Base-by-base conservation (phyloP, 768 basidiomycete genomes). In the Clavaria fumosa region DNA sequence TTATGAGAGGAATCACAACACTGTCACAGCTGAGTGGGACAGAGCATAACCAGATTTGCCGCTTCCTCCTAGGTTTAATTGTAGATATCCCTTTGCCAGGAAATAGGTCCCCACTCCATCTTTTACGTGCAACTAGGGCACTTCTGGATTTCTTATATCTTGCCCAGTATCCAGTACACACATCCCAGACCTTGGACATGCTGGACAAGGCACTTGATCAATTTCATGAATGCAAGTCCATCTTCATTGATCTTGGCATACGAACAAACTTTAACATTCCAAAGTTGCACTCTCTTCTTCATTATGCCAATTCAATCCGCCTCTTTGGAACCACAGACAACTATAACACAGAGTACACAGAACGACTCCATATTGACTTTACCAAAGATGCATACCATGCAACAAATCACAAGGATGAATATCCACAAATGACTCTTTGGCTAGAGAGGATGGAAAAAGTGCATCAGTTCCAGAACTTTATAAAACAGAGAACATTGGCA, bases 321-420 rank as follows among this genome's bases (percentile, higher is more conserved):
- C 32, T 38, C 3, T 46, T 49, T 24, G 65, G 67, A 2, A 50
- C 58, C 1, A 46, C 55, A 1, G 61, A 66, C 38, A 60, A 60
- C 40, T 63, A 50, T 44, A 58, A 61, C 39, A 66, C 62, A 1
- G 52, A 66, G 42, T 48, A 49, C 21, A 53, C 60, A 1, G 62
- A 68, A 41, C 48, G 55, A 1, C 49, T 63, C 0, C 63, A 68
- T 39, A 66, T 66, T 31, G 56, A 64, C 33, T 45, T 55, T 6
- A 52, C 59, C 0, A 64, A 67, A 41, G 51, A 57, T 31, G 58
- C 56, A 3, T 62, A 57, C 37, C 28, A 39, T 1, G 46, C 55
- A 5, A 57, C 55, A 2, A 66, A 63, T 43, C 43, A 42, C 11
- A 54, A 53, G 19, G 57, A 64, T n/a, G 51, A 61, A 35, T 56